Base-by-base conservation (phyloP, 2,329 filamentous ascomycete species). In the Hirsutella minnesotensis region DNA sequence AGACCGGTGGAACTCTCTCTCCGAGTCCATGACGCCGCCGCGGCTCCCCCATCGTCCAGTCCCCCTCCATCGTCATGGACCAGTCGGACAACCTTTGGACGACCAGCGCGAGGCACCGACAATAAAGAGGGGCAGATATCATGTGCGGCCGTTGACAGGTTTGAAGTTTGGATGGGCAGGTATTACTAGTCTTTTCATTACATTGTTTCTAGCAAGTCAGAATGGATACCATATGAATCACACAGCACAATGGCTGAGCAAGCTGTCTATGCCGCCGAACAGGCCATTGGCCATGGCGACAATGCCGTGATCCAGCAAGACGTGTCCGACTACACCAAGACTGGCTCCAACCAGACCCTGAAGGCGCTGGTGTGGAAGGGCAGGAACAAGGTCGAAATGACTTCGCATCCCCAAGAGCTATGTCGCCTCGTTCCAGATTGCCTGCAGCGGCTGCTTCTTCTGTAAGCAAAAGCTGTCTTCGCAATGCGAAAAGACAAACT, bases 361-460 rank as follows among this genome's bases (percentile, higher is more conserved):
- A 83, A 86, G 60, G 88, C 87, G 0, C 64, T 94, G 13, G 75
- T 75, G 2, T 94, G 87, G 87, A 78, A 83, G 62, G 83, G 84
- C 41, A 92, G 90, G 68, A 85, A 88, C 54, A 76, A 69, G 24
- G 85, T 94, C 38, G 64, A 83, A 55, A 68, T 94, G 16, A 65
- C 73, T 78, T 59, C 45, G 61, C 54, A 9, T 12, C 21, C 33
- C 81, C 13, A 73, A 79, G 50, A 69, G 87, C 24, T 88, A 92
- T 18, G 87, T 94, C 1, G 86, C 83, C 0, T 84, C 80, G 9
- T 94, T 94, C 67, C 86, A 92, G 60, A 92, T 94, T 55, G 84
- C 86, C 0, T 79, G 75, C 47, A 75, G 74, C 8, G 65, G 69
- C 43, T 94, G 88, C 66, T 81, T 77, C 61, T 89, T 80, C 60